A percentile compares a stretch with the other conserved stretches of the same genome.
These are phyloP conservation scores for Quillaja saponaria DNA, from an alignment of 306 rosid genomes.

Conservation along the genomic window DNA sequence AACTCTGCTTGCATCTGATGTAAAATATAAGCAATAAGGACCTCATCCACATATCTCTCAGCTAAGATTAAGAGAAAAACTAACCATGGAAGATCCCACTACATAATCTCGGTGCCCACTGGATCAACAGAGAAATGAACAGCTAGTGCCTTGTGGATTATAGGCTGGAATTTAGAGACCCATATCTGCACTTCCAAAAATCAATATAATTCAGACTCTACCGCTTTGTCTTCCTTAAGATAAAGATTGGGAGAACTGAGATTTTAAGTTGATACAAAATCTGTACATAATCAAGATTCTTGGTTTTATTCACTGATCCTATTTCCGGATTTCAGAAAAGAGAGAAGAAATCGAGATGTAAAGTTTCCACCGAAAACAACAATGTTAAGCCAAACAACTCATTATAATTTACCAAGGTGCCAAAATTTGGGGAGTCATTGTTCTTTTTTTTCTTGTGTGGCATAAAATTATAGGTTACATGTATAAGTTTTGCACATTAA, in stretches of 20 bases:
- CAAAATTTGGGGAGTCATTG: conserved; percentile 3
- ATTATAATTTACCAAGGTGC: conserved; percentile 4
- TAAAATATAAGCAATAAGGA: conserved; percentile 4
- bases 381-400: conserved; percentile 4
- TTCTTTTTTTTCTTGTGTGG: conserved; percentile 6
- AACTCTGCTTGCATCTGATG: conserved; percentile 44
- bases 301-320: too few species aligned
- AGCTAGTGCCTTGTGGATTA: conserved; percentile 60
- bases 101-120: conserved; percentile 89
- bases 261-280: conserved; percentile 1
- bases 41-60: conserved; percentile 1
- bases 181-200: conserved; percentile 60
- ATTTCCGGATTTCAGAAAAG: conserved; percentile 12
- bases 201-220: conserved; percentile 34
- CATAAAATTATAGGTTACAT: conserved; percentile 11
- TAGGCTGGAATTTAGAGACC: conserved; percentile 67
- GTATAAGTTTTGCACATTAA: background rate
- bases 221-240: conserved; percentile 19
- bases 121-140: conserved; percentile 81
- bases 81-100: conserved; percentile 46
- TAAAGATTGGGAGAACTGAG: conserved; percentile 1
- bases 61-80: conserved; percentile 30
- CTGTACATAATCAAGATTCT: background rate
- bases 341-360: conserved; percentile 3
- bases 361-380: conserved; percentile 22